phyloP scores from a whole-genome alignment of 345 rosid species.

The Populus euphratica region DNA sequence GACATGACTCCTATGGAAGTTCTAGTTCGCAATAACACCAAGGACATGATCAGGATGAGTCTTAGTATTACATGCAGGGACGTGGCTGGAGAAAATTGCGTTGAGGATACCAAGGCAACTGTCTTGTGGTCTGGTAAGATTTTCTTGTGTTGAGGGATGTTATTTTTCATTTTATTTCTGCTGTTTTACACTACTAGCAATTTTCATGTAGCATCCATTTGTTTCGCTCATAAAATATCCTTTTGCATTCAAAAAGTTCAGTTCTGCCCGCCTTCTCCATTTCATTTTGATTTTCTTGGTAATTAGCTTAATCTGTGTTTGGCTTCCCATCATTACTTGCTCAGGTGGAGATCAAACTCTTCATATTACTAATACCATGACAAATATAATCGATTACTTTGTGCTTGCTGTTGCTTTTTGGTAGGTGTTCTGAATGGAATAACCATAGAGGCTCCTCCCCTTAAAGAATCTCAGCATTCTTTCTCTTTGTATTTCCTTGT shows the following conservation, averaged over 20 bases:
- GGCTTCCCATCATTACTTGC: neutral
- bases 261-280: neutral
- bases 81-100: constrained; percentile 90
- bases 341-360: neutral
- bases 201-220: neutral
- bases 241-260: neutral
- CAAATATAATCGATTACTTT: neutral
- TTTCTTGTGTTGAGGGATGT: neutral
- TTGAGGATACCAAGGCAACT: constrained; percentile 80
- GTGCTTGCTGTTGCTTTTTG: neutral
- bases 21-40: constrained; percentile 81
- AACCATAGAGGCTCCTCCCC: constrained; percentile 67
- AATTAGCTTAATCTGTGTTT: neutral
- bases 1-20: constrained; percentile 92
- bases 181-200: neutral
- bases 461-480: constrained; percentile 63
- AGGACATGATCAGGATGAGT: constrained; percentile 71
- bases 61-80: constrained; percentile 85
- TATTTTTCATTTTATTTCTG: neutral
- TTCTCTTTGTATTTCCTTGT: constrained; percentile 87
- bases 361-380: neutral
- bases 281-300: neutral
- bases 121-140: constrained; percentile 87
- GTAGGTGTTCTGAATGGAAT: constrained; percentile 77
- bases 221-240: neutral